Base-by-base conservation (phyloP, 23 red algal genomes). In the Gracilaria domingensis region DNA sequence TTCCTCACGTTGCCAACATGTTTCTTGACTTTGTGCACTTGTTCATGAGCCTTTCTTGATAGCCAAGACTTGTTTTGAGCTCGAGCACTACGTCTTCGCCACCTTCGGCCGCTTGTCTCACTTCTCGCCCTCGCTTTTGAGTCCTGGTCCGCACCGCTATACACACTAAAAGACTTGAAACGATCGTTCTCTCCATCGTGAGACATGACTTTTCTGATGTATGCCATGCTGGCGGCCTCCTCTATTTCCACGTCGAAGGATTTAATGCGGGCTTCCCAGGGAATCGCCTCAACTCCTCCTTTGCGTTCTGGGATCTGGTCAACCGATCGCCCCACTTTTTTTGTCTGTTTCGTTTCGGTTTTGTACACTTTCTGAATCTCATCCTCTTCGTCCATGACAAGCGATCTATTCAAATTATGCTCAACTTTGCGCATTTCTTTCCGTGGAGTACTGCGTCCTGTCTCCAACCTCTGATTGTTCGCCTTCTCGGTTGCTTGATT, bases 331-430 rank as follows among this genome's bases (percentile, higher is more conserved):
- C 39, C 72, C 12, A 23, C 23, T 45, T 51, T 50, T 26, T 51
- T 77, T 5, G 49, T 28, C 0, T 77, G n/a, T 12, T 77, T 77
- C 30, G 38, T 3, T 1, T 48, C 42, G n/a, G 18, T 77, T 17
- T 77, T 48, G 42, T 77, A 77, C 42, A 77, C 72, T 16, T 77
- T 77, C 45, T 77, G 30, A 26, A 77, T 77, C 72, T 77, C 72
- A 77, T 77, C 72, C 42, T 50, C 72, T 28, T 77, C 67, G 33
- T 21, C 72, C 25, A 77, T 25, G 30, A 77, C 72, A 25, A 77
- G 20, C 16, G 45, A 77, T 44, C 67, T 73, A 14, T 77, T 16
- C 72, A 51, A 23, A 1, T 77, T 45, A 14, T 50, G 23, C 11
- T 51, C 72, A 16, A 29, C 72, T 51, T 9, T n/a, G 0, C 9